Evolutionary conservation across 345 rosid genomes (phyloP).

Genomic region (Raphanus raphanistrum): DNA sequence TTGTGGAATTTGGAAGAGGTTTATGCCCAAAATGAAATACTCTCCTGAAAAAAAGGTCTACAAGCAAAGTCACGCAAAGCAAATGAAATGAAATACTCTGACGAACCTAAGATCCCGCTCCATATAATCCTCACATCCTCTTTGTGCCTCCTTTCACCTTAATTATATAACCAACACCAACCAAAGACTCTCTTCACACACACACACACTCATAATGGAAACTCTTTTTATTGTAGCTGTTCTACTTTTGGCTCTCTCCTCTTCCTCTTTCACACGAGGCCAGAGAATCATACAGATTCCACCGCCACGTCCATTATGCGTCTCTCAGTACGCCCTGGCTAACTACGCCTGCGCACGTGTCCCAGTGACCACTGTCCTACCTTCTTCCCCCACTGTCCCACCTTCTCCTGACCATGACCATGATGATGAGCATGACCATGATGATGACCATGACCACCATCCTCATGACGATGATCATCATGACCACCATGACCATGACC

Average conservation of each 20-base stretch:
- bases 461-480: slow-evolving; percentile 23
- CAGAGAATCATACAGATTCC: slow-evolving; percentile 32
- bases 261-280: slow-evolving; percentile 22
- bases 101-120: slow-evolving; percentile 27
- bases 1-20: slow-evolving; percentile 16
- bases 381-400: slow-evolving; percentile 24
- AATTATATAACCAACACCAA: slow-evolving; percentile 23
- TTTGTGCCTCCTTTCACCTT: slow-evolving; percentile 23
- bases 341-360: slow-evolving; percentile 64
- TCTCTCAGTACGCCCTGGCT: slow-evolving; percentile 62
- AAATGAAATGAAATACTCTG: slow-evolving; percentile 22
- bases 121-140: slow-evolving; percentile 20
- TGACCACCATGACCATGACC: background rate
- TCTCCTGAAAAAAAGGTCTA: slow-evolving; percentile 14
- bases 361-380: slow-evolving; percentile 39
- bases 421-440: background rate
- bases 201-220: slow-evolving; percentile 20
- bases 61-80: slow-evolving; percentile 31
- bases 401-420: slow-evolving; percentile 33
- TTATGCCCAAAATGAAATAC: slow-evolving; percentile 17
- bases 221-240: slow-evolving; percentile 20
- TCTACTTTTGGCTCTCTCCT: slow-evolving; percentile 8
- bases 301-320: slow-evolving; percentile 58
- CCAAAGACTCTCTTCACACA: slow-evolving; percentile 23
- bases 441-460: background rate